These are phyloP conservation scores for Quercus phellos DNA, from an alignment of 331 rosid genomes.

Conservation along the genomic window DNA sequence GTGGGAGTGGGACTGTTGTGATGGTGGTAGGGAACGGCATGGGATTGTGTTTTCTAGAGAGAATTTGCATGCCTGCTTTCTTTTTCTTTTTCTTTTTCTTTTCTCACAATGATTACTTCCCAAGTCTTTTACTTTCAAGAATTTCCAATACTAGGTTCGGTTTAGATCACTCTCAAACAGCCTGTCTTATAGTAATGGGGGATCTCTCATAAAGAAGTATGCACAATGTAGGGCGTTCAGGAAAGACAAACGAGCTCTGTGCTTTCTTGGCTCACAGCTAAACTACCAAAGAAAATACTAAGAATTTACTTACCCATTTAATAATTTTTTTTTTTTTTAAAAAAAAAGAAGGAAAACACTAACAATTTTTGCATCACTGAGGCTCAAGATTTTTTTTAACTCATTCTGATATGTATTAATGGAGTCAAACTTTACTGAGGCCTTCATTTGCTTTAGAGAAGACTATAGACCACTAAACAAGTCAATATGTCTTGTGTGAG, in stretches of 20 bases:
- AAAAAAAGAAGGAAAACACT: conserved; percentile 5
- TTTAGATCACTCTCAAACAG: too few relatives aligned
- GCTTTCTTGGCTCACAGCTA: neutral
- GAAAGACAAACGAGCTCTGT: neutral
- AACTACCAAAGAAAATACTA: neutral
- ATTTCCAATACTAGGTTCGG: too few relatives aligned
- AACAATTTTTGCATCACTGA: conserved; percentile 26
- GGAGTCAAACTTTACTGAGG: conserved; percentile 29
- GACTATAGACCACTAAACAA: conserved; percentile 11
- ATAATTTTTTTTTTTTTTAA: too few relatives aligned
- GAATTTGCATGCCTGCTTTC: too few relatives aligned
- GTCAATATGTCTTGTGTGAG: conserved; percentile 14
- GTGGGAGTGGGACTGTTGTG: too few relatives aligned
- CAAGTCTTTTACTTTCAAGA: too few relatives aligned
- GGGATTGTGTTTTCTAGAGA: too few relatives aligned
- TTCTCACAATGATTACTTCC: too few relatives aligned
- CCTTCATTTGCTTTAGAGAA: conserved; percentile 22
- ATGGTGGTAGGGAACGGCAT: too few relatives aligned
- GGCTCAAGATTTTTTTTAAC: neutral
- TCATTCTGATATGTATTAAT: conserved; percentile 8
- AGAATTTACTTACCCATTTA: neutral
- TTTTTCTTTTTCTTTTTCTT: too few relatives aligned
- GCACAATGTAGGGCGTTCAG: neutral
- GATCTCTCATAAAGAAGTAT: neutral
- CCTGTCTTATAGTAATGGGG: neutral